Base-by-base conservation (phyloP, 345 rosid genomes). In the Eucalyptus polybractea region DNA sequence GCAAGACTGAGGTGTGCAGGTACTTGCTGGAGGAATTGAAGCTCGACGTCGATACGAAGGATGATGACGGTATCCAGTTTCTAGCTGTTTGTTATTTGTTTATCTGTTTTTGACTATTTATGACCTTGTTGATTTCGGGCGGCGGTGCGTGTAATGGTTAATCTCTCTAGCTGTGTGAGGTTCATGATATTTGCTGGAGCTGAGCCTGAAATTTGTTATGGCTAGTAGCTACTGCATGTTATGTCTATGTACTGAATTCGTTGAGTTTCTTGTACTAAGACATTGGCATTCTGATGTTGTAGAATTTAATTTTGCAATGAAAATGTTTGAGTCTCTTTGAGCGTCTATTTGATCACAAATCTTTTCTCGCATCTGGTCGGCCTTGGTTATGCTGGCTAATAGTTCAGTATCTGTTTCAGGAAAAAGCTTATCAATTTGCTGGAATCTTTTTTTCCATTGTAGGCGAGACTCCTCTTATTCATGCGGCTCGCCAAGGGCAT, bases 391-490 rank as follows among this genome's bases (percentile, higher is more conserved):
- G 16, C 47, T 76, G 47, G 85, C 85, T 40, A 5, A 76, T 40
- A 21, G 47, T 21, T 76, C 47, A 21, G 24, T 40, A 21, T 22
- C 85, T 22, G 16, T 76, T 76, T 76, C 47, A 76, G 15, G 27
- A 25, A 40, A 25, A 37, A 40, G 85, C 47, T 40, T 40, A 40
- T 76, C 47, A 76, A 33, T 72, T 72, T 19, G 13, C 81, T 33
- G 44, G 81, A 50, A 19, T 8, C 67, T 53, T 54, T 86, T 54
- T 65, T 85, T 88, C 86, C 87, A 50, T 58, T 89, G 90, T 93
- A 97, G 99, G 98, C 37, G 99, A 97, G 81, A 97, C 99, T 93
- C 96, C 99, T 67, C 97, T 97, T 88, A 87, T 97, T 91, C 99
- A 97, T 93, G 99, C 98, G 93, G 98, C 98, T 45, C 94, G 98